A percentile compares a stretch with the other conserved stretches of the same genome.
Conservation (phyloP, 2,329 filamentous ascomycete species). For the Colletotrichum kahawae region DNA sequence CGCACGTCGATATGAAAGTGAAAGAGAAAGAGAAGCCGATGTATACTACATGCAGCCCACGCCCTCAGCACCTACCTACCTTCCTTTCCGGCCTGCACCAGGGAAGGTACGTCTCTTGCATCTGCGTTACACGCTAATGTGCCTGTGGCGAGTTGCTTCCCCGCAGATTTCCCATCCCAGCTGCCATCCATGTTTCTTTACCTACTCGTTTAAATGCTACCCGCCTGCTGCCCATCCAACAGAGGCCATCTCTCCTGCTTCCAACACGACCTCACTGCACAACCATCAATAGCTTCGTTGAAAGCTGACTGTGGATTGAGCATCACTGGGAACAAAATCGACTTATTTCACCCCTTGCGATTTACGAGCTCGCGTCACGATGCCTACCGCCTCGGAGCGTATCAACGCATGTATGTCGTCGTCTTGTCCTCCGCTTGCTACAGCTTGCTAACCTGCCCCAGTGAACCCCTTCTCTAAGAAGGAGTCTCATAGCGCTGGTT, state of each 20-base stretch:
- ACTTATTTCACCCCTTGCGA: neutral
- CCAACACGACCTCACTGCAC: neutral
- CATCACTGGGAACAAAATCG: neutral
- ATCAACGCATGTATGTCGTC: slow-evolving; percentile 16
- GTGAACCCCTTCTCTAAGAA: slow-evolving; percentile 79
- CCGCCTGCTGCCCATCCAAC: neutral
- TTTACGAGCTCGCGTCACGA: neutral
- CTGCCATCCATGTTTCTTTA: neutral
- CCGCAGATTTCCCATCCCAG: slow-evolving; percentile 16
- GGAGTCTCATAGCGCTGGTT: slow-evolving; percentile 65
- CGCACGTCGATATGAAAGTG: neutral
- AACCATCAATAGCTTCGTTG: neutral
- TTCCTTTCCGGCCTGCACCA: neutral
- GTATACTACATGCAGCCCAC: neutral
- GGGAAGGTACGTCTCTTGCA: slow-evolving; percentile 6
- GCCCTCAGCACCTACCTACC: neutral
- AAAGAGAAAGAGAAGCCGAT: neutral
- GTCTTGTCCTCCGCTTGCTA: neutral
- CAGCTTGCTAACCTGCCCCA: slow-evolving; percentile 34
- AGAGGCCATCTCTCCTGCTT: neutral
- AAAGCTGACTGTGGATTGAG: neutral
- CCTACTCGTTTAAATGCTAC: slow-evolving; percentile 8
- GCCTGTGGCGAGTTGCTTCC: slow-evolving; percentile 18
- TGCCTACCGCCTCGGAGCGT: slow-evolving; percentile 19
- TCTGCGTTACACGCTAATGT: slow-evolving; percentile 17